Base-by-base conservation (phyloP, 495 filamentous ascomycete genomes). In the Paragyromitra xinjiangensis region DNA sequence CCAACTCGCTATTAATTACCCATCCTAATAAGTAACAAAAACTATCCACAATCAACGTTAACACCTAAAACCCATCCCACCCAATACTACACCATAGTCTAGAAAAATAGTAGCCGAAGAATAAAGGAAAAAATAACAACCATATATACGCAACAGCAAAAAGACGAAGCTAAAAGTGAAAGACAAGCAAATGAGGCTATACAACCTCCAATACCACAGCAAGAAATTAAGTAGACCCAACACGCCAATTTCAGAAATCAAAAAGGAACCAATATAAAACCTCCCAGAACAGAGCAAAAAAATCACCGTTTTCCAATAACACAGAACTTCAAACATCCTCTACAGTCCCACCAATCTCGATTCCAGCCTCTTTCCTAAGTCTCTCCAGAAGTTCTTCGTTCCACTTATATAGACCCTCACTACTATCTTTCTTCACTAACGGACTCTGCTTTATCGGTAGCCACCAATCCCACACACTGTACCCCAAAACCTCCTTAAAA, bases 401-500 rank as follows among this genome's bases (percentile, higher is more conserved):
- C 77, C 73, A 82, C 44, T 22, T 73, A 50, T 82, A 82, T 56
- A 68, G 80, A 7, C 81, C 87, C 65, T 88, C 85, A 29, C 81
- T 79, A 69, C 83, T 86, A 72, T 89, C 79, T 26, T 87, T 84
- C 22, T 86, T 82, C 11, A 90, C 86, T 8, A 88, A 87, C 0
- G 87, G 86, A 5, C 88, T 88, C 26, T 86, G 86, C 66, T 86
- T 85, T 58, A 94, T 80, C 6, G 92, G 92, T 14, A 96, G 84
- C 42, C 95, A 82, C 91, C 92, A 95, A 75, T 95, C 93, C 55
- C 87, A 73, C 9, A 88, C 69, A n/a, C 84, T 88, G 53, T 87
- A 85, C 6, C 93, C 93, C 88, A 97, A 91, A 9, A 96, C 87
- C 45, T 90, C 88, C 75, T 90, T 87, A 77, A 92, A 91, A 81